phyloP scores from a whole-genome alignment of 2,329 filamentous ascomycete genomes.

The Lachnellula willkommii region DNA sequence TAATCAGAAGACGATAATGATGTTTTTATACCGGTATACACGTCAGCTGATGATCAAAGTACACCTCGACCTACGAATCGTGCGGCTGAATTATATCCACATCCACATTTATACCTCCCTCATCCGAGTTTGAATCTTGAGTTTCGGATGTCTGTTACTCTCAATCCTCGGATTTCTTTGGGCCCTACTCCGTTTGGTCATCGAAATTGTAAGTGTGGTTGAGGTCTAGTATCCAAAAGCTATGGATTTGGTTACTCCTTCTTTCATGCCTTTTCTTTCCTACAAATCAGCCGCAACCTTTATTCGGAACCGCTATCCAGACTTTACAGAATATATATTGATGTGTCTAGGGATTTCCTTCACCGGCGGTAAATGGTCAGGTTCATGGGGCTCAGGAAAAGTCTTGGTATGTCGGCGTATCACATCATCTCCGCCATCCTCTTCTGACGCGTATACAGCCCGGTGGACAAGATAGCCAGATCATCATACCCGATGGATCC shows the following conservation, averaged over 20 bases:
- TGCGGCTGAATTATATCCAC: conserved; percentile 21
- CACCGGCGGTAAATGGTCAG: conserved; percentile 43
- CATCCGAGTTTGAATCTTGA: conserved; percentile 44
- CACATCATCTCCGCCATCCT: neutral
- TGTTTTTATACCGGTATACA: neutral
- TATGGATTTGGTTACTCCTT: neutral
- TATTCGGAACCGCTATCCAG: neutral
- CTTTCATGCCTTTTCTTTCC: neutral
- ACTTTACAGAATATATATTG: neutral
- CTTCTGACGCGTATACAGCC: conserved; percentile 18
- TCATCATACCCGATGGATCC: conserved; percentile 29
- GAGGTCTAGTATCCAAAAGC: too few species aligned
- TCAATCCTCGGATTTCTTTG: conserved; percentile 41
- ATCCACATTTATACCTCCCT: conserved; percentile 40
- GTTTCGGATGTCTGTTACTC: conserved; percentile 44
- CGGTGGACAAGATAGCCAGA: conserved; percentile 35
- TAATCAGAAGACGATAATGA: neutral
- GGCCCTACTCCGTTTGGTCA: conserved; percentile 38
- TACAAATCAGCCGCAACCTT: neutral
- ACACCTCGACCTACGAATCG: conserved; percentile 14
- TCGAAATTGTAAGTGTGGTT: conserved; percentile 37
- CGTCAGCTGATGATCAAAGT: conserved; percentile 5
- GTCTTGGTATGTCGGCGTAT: conserved; percentile 32
- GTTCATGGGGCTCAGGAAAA: conserved; percentile 44
- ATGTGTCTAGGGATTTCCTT: conserved; percentile 36